Conservation (phyloP, 805 yeast genomes). For the Myxozyma monticola region DNA sequence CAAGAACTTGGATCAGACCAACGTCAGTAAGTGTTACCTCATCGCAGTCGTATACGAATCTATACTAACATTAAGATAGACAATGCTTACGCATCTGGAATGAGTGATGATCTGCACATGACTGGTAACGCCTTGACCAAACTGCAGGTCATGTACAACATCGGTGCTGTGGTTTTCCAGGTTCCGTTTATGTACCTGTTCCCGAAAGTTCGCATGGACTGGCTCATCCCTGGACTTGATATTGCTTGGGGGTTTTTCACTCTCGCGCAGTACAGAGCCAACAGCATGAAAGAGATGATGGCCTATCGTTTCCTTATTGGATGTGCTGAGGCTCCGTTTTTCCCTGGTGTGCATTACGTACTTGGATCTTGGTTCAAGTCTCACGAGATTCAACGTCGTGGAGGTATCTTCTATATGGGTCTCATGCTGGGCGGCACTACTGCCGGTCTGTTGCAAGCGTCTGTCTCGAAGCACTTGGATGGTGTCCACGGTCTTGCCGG, state of each 20-base stretch:
- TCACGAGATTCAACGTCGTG: constrained; percentile 59
- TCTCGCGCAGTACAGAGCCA: constrained; percentile 53
- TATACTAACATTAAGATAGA: neutral
- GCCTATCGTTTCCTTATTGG: constrained; percentile 68
- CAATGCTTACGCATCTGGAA: constrained; percentile 66
- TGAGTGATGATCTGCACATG: constrained; percentile 57
- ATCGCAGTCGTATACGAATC: no score
- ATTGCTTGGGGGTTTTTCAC: constrained; percentile 69
- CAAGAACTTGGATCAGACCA: constrained; percentile 62
- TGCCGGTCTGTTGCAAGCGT: constrained; percentile 62
- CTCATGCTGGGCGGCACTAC: constrained; percentile 63
- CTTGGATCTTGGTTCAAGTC: constrained; percentile 60
- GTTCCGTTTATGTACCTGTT: constrained; percentile 61
- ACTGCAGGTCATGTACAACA: constrained; percentile 57
- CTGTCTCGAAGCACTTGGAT: constrained; percentile 48
- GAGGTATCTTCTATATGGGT: constrained; percentile 62
- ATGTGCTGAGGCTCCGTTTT: constrained; percentile 61
- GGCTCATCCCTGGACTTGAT: constrained; percentile 56
- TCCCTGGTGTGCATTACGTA: constrained; percentile 51
- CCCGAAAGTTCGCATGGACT: constrained; percentile 56
- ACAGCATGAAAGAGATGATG: constrained; percentile 52
- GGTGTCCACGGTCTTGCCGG: constrained; percentile 58
- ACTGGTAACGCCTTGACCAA: constrained; percentile 61
- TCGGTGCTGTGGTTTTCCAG: constrained; percentile 62
- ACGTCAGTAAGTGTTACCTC: constrained; percentile 44